These are phyloP conservation scores for Cladosporium sp. DNA, from an alignment of 2,329 filamentous ascomycete genomes.

Conservation along the genomic window DNA sequence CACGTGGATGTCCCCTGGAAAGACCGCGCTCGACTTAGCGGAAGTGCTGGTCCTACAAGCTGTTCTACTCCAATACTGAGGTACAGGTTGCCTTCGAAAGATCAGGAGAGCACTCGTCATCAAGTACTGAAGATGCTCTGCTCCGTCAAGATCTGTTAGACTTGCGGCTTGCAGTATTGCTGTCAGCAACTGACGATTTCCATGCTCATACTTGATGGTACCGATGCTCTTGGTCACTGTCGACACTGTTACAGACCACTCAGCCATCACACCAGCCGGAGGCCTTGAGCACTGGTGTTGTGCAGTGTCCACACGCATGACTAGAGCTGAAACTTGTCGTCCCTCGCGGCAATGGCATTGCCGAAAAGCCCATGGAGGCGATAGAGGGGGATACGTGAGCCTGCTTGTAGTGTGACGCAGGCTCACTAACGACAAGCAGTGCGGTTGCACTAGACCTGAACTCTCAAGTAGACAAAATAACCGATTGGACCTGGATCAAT, in stretches of 20 bases:
- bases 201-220: not conserved
- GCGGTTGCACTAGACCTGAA: not conserved
- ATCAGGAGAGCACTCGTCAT: not conserved
- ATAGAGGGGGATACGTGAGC: not conserved
- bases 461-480: not conserved
- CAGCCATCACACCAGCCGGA: not conserved
- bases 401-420: not conserved
- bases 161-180: not conserved
- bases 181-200: not conserved
- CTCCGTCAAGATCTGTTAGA: not conserved
- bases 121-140: not conserved
- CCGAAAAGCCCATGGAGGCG: not conserved
- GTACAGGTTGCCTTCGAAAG: not conserved
- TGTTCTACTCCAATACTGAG: not conserved
- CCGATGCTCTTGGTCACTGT: not conserved
- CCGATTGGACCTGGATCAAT: slow-evolving; percentile 2
- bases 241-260: not conserved
- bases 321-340: not conserved
- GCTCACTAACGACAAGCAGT: not conserved
- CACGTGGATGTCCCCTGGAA: not conserved
- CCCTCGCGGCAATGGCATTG: not conserved
- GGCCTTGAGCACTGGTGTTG: not conserved
- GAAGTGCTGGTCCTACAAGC: not conserved
- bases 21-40: not conserved
- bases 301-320: not conserved